Evolutionary conservation across 2,329 filamentous ascomycete genomes (phyloP), one percentile per base, ranked within the genome.

Genomic region (Phaeosphaeria sp.): DNA sequence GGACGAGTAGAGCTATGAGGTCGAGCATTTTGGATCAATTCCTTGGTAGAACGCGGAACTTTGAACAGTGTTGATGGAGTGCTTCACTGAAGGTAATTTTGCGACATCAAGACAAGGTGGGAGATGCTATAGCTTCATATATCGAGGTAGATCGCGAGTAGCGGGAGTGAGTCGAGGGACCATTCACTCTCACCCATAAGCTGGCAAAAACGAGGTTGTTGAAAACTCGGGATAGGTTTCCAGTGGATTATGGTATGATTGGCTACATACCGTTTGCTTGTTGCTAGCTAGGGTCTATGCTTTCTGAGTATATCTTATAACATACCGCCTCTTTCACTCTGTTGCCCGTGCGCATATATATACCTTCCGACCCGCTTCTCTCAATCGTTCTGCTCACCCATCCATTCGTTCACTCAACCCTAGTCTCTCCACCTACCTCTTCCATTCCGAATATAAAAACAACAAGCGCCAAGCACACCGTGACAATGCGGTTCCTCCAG

Each of bases 401-500:
- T 46, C 43, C 21, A 13, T 11, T 25, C 39, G 6, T 27, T 13
- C 21, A n/a, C 33, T 23, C 41, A 36, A 30, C n/a, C 7, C 23
- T 4, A 44, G 7, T n/a, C 25, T 46, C 50, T 33, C 33, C 33
- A 15, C 15, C 42, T 36, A 11, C 18, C 41, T n/a, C 15, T 25
- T 9, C 20, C 22, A 4, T 46, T 18, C 21, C 7, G 44, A 43
- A 22, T 41, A 21, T 22, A 2, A 30, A 3, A 25, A n/a, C 5
- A 5, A 9, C 15, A 49, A 6, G 7, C 13, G 6, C 30, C 11
- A 13, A 11, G 25, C 13, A 5, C 9, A 27, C 44, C 51, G 1
- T 18, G 23, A 51, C 13, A 5, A 66, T 66, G 63, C 60, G 51
- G 49, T 15, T 60, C 27, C 23, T 56, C 23, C 50, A 56, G 7